Base-by-base conservation (phyloP, 2,329 filamentous ascomycete species). In the Verticillium albo-atrum region DNA sequence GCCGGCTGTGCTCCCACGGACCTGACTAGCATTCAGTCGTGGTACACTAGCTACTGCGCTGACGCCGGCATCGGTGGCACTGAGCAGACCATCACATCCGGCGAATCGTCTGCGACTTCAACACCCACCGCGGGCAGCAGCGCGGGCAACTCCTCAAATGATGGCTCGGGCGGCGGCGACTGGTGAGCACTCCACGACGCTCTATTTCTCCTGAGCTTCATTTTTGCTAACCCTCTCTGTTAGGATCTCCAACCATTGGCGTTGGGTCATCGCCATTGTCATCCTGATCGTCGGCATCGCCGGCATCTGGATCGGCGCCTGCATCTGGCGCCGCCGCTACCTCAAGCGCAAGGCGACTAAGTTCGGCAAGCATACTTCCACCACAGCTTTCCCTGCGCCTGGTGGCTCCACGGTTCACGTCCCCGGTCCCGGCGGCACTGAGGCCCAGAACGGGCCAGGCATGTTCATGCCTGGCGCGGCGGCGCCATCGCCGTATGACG, bases 231-330 rank as follows among this genome's bases (percentile, higher is more conserved):
- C 28, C 9, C 15, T n/a, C 6, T 42, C 34, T n/a, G n/a, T 6
- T 62, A 91, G 89, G 89, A 75, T 90, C 55, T 80, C 82, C 7
- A 81, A 78, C 28, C 90, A 94, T 72, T 91, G 85, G 78, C 82
- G 87, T 77, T 96, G 91, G 91, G 84, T 96, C 53, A 81, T 94
- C 63, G 91, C 95, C 82, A 80, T 95, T 57, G 87, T 92, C 64
- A 77, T 94, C 62, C 80, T 96, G 28, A 81, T 88, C 51, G 77
- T 94, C 61, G 88, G 79, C 57, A 89, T 96, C 62, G 75, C 81
- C 15, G 79, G 79, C 60, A 83, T 91, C 67, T 89, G 88, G 80
- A 75, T 89, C 42, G 80, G 84, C 20, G 89, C 88, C 42, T 85
- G 87, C 68, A 83, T 89, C 72, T 85, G 91, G 75, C 89, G 91